These are phyloP conservation scores for Hanseniaspora mollemarum DNA, from an alignment of 805 yeast genomes.

Conservation along the genomic window DNA sequence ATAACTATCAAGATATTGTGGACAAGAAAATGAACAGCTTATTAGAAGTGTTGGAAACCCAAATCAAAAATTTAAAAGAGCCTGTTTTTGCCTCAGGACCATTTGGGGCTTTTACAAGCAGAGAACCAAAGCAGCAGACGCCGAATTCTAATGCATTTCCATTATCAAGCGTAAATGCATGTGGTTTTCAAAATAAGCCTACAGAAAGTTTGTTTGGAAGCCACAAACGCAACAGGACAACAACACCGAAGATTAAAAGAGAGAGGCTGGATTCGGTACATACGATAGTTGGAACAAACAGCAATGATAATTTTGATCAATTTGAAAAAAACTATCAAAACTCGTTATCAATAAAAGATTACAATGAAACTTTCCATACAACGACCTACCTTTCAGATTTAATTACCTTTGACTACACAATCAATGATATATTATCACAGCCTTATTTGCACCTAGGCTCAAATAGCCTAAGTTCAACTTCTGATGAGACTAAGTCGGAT, in stretches of 20 bases:
- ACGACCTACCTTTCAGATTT: not conserved
- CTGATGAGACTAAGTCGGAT: not conserved
- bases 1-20: slow-evolving; percentile 22
- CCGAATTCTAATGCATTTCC: too few relatives aligned
- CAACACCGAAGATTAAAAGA: not conserved
- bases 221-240: not conserved
- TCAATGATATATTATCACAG: not conserved
- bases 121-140: not conserved
- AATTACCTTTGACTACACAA: not conserved
- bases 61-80: not conserved
- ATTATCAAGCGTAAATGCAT: too few relatives aligned
- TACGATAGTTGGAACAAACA: not conserved
- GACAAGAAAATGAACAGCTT: slow-evolving; percentile 20
- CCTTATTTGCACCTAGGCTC: too few relatives aligned
- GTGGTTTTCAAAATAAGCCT: too few relatives aligned
- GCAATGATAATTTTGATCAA: not conserved
- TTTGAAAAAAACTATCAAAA: not conserved
- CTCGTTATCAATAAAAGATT: not conserved
- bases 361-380: not conserved
- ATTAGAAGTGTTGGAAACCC: slow-evolving; percentile 17
- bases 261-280: not conserved
- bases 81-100: not conserved
- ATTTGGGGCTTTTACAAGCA: not conserved
- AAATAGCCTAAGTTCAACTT: too few relatives aligned
- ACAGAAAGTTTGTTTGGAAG: not conserved